phyloP scores from a whole-genome alignment of 768 basidiomycete genomes.

The Terana coerulea region DNA sequence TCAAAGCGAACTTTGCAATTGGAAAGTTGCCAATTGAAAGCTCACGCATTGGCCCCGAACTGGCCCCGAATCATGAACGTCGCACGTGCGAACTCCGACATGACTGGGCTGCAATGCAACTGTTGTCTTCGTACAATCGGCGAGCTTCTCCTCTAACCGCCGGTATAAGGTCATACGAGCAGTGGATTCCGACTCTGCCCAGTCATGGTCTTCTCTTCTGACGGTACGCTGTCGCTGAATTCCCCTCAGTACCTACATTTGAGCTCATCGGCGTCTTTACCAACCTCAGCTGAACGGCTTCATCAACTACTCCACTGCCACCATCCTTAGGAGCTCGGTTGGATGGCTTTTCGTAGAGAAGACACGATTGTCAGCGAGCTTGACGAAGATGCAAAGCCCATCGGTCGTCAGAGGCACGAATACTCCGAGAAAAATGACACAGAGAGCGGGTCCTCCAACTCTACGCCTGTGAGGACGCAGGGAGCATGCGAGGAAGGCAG shows the following conservation, averaged over 20 bases:
- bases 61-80: neutral
- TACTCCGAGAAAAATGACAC: neutral
- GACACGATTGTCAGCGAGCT: neutral
- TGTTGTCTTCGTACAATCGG: no score
- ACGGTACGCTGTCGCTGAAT: no score
- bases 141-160: no score
- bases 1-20: no score
- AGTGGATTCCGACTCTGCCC: no score
- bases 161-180: no score
- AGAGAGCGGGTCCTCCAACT: neutral
- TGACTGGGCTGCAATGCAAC: no score
- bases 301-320: neutral
- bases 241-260: no score
- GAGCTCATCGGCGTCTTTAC: no score
- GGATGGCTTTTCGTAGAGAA: neutral
- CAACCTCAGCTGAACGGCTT: neutral
- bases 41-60: neutral
- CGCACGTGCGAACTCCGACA: neutral
- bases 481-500: neutral
- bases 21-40: no score
- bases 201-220: no score
- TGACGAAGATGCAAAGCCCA: slow-evolving; percentile 8
- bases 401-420: slow-evolving; percentile 3
- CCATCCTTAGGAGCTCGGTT: neutral
- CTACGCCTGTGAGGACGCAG: neutral